Evolutionary conservation across 495 filamentous ascomycete genomes (phyloP), one percentile per base, ranked within the genome.

Genomic region (Cenococcum geophilum): DNA sequence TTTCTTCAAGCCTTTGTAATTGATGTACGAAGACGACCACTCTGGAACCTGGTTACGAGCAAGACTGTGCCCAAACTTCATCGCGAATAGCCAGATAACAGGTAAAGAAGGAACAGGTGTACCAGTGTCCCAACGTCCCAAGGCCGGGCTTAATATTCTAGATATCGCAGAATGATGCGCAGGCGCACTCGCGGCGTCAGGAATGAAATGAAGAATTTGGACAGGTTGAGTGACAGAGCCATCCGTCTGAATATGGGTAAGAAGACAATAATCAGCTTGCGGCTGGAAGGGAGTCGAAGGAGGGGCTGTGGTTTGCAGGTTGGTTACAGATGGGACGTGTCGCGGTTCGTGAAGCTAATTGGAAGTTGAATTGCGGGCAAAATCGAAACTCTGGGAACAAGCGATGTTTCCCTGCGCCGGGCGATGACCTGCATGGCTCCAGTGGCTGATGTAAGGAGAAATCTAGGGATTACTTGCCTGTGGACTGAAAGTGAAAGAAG

Each of bases 1-100:
- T 78, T 93, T 92, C 77, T 98, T 98, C 70, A 97, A 76, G 40
- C 86, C 82, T 73, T 97, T 97, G 79, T 98, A 98, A 72, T 95
- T 87, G 76, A 98, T 95, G 70, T 98, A 98, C 18, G 81, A 84
- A 36, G 85, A 75, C 58, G 92, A 88, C 92, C 92, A 98, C 76
- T 98, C 93, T 11, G 93, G 93, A 58, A 97, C 93, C 70, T 96
- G 91, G 71, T 96, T 95, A 43, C 92, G 87, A 12, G 91, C 79
- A 55, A 98, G 81, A 77, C 86, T 91, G 70, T 67, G 70, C 25
- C 64, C 66, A 63, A 62, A 64, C 57, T 72, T 76, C 74, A 76
- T 76, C n/a, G 14, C 64, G 34, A 4, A 14, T 53, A 53, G 12
- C 1, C 11, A 45, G 11, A 18, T 18, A 14, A 18, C 4, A 18